These are phyloP conservation scores for Neopestalotiopsis clavispora DNA, from an alignment of 2,329 filamentous ascomycete genomes.

Conservation along the genomic window DNA sequence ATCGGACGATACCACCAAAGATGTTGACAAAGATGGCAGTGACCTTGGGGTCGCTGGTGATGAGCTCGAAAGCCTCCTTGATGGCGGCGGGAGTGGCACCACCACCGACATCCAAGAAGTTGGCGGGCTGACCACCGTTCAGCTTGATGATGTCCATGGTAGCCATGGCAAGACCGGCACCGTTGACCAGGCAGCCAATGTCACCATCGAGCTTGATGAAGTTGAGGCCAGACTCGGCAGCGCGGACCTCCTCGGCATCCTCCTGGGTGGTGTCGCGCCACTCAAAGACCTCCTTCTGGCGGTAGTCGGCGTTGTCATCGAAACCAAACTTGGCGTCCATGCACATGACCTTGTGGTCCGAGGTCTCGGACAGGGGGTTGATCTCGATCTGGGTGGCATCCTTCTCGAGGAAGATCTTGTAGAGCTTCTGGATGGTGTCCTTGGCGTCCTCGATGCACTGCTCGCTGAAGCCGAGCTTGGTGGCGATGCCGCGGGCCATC, in stretches of 20 bases:
- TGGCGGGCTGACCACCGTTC: constrained; percentile 92
- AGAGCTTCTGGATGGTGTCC: constrained; percentile 97
- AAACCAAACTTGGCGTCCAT: constrained; percentile 99
- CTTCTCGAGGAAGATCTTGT: constrained; percentile 98
- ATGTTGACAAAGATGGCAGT: constrained; percentile 99
- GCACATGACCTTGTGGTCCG: constrained; percentile 95
- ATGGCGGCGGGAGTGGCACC: constrained; percentile 97
- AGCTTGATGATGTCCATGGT: constrained; percentile 99
- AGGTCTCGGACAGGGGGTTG: constrained; percentile 98
- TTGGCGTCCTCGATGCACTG: constrained; percentile 96
- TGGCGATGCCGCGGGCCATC: constrained; percentile 87
- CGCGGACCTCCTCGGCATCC: constrained; percentile 96
- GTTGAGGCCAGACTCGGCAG: constrained; percentile 92
- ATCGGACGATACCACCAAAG: constrained; percentile 98
- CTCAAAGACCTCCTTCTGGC: constrained; percentile 93
- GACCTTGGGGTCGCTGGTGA: constrained; percentile 97
- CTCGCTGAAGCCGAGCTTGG: constrained; percentile 94
- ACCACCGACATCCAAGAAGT: constrained; percentile 98
- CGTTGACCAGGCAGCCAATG: constrained; percentile 99
- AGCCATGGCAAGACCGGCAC: constrained; percentile 98
- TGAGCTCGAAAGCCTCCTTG: constrained; percentile 96
- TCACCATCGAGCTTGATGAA: constrained; percentile 99
- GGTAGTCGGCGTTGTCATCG: constrained; percentile 98
- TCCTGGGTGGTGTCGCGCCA: constrained; percentile 96
- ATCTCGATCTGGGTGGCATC: constrained; percentile 99